Evolutionary conservation across 2,329 filamentous ascomycete species (phyloP).

Genomic region (Chaetothyriales sp.): DNA sequence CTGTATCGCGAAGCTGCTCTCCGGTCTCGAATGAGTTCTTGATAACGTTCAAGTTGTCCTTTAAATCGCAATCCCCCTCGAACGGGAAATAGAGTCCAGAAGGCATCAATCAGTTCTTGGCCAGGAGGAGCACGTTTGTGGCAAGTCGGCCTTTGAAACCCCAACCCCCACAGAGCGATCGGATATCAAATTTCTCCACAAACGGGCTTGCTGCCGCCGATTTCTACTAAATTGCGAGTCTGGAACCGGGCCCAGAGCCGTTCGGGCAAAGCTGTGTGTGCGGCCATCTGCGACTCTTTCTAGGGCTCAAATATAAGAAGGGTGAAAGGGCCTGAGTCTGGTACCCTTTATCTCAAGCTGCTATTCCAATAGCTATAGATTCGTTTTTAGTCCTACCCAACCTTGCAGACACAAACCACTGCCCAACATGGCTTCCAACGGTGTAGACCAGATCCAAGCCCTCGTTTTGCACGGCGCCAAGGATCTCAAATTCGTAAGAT

Average conservation of each 20-base stretch:
- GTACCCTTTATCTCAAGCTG: neutral
- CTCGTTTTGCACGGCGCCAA: slow-evolving; percentile 49
- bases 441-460: slow-evolving; percentile 19
- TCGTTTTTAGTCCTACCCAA: neutral
- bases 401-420: neutral
- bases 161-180: neutral
- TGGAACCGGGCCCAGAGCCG: neutral
- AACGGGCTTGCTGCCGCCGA: neutral
- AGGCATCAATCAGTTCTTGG: too few species aligned
- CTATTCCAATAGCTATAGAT: too few species aligned
- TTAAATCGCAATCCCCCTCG: neutral
- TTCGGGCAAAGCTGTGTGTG: neutral
- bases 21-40: neutral
- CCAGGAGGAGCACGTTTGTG: neutral
- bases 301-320: neutral
- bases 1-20: neutral
- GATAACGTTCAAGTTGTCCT: neutral
- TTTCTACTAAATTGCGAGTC: neutral
- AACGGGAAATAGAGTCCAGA: too few species aligned
- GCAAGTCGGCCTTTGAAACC: neutral
- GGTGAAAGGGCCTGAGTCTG: neutral
- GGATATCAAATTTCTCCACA: neutral
- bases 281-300: neutral
- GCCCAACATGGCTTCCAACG: slow-evolving; percentile 6
- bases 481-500: slow-evolving; percentile 44